Base-by-base conservation (phyloP, 2,329 filamentous ascomycete genomes). In the Aspergillus hortae region DNA sequence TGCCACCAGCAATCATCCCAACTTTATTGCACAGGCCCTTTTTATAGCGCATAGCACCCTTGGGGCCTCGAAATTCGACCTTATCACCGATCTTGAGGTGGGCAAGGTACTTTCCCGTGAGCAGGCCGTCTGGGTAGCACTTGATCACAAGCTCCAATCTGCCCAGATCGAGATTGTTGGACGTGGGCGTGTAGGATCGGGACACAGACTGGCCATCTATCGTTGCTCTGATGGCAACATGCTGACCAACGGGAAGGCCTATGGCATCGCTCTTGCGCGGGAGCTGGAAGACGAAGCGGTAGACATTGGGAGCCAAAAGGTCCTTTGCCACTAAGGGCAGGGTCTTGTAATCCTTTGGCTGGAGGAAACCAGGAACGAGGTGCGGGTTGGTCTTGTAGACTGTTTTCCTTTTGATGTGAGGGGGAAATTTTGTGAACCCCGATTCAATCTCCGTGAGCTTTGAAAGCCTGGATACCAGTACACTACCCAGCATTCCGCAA, bases 201-300 rank as follows among this genome's bases (percentile, higher is more conserved):
- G 70, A 66, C 12, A 84, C 74, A 1, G 66, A 57, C 52, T 79
- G 67, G 6, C 75, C 77, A 38, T 77, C 67, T 6, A 82, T 61
- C 2, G 64, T 67, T 1, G 77, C 77, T 50, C 75, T 74, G 52
- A 84, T 78, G 41, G 79, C 72, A 4, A 83, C 73, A 56, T 83
- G 80, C 58, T 84, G 80, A 7, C 81, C 81, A 6, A 77, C 79
- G 0, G 81, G 81, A 6, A 84, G 70, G 4, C 80, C 80, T 2
- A 83, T 72, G 0, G 80, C 68, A 2, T 74, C 72, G 4, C 61
- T 58, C 0, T 66, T 57, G 0, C 67, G 69, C 0, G 81, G 80
- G 1, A 83, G 72, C 19, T 70, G 65, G 33, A 83, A 82, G 9
- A 70, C 66, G 7, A 80, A 70, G 25, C 72, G 72, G 61, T 74